These are phyloP conservation scores for Ceratobasidium sp. DNA, from an alignment of 1,284 basidiomycete genomes.

Conservation along the genomic window DNA sequence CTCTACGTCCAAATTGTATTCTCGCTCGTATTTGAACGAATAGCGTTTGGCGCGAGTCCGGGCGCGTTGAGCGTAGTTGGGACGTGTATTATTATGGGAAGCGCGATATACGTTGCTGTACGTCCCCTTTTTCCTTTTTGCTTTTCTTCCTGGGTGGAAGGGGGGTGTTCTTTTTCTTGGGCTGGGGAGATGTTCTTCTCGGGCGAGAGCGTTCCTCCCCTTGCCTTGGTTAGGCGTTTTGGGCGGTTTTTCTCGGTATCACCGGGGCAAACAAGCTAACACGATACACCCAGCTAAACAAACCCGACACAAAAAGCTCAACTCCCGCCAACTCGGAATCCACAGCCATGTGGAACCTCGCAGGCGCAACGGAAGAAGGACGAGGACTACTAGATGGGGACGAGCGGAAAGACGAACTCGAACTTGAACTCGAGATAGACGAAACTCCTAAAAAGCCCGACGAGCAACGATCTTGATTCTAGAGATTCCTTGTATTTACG, in stretches of 20 bases:
- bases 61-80: slow-evolving; percentile 69
- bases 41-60: slow-evolving; percentile 70
- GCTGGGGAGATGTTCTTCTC: no score
- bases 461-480: no score
- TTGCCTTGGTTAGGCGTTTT: no score
- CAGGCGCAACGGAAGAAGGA: slow-evolving; percentile 18
- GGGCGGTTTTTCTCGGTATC: neutral
- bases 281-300: slow-evolving; percentile 22
- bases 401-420: slow-evolving; percentile 28
- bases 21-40: slow-evolving; percentile 68
- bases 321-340: slow-evolving; percentile 34
- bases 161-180: no score
- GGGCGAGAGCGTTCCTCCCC: no score
- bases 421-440: neutral
- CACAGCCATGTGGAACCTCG: slow-evolving; percentile 38
- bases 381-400: slow-evolving; percentile 33
- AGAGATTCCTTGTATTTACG: neutral
- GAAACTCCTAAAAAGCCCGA: neutral
- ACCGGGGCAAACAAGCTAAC: no score
- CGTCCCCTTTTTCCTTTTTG: neutral
- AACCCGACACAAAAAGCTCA: slow-evolving; percentile 11
- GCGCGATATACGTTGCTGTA: slow-evolving; percentile 74
- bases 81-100: slow-evolving; percentile 68
- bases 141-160: neutral
- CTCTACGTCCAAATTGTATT: slow-evolving; percentile 76